Conservation (phyloP, 305 asterid genomes). For the Striga hermonthica region DNA sequence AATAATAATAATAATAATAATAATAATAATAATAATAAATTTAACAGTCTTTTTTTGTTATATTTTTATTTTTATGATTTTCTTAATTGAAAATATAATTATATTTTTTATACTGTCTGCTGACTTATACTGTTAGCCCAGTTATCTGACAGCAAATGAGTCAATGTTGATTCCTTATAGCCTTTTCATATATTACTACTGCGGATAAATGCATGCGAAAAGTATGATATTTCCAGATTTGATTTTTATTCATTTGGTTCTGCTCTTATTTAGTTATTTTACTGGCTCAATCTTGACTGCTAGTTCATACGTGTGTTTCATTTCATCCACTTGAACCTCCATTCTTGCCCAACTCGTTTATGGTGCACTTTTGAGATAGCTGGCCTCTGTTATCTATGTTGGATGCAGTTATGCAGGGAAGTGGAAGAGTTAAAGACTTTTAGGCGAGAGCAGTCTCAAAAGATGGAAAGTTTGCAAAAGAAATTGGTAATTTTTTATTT, state of each 20-base stretch:
- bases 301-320: no score
- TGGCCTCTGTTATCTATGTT: conserved; percentile 25
- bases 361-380: conserved; percentile 21
- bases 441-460: conserved; percentile 48
- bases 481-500: conserved; percentile 51
- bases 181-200: not conserved
- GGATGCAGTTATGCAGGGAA: conserved; percentile 55
- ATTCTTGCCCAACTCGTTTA: not conserved
- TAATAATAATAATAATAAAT: no score
- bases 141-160: no score
- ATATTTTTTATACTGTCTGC: not conserved
- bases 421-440: conserved; percentile 52
- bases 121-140: no score
- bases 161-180: no score
- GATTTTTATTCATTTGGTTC: conserved; percentile 2
- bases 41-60: no score
- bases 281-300: no score
- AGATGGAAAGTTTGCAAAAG: conserved; percentile 43
- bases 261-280: not conserved
- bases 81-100: not conserved
- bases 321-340: conserved; percentile 2
- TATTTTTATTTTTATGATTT: not conserved
- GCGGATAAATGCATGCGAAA: not conserved
- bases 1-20: no score
- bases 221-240: not conserved